These are phyloP conservation scores for Entamoeba moshkovskii DNA, from an alignment of 208 protist genomes.

Conservation along the genomic window DNA sequence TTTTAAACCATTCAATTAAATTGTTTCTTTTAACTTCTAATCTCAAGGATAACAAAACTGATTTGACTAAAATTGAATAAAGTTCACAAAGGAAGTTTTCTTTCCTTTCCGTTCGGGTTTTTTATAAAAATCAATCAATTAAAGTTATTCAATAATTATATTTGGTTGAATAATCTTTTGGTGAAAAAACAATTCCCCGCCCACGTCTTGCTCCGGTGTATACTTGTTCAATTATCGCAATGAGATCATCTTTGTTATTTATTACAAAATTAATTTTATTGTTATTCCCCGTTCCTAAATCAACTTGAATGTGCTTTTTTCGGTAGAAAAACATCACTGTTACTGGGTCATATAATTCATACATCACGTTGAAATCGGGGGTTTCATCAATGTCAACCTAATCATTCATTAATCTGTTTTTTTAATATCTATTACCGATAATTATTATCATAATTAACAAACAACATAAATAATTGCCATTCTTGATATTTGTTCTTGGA, in stretches of 20 bases:
- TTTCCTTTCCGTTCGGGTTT: no score
- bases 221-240: slow-evolving; percentile 14
- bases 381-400: slow-evolving; percentile 27
- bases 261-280: slow-evolving; percentile 33
- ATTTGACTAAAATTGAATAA: no score
- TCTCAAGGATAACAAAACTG: no score
- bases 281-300: slow-evolving; percentile 27
- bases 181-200: not conserved
- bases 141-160: not conserved
- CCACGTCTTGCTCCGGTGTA: not conserved
- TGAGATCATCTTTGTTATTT: slow-evolving; percentile 17
- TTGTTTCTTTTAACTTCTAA: no score
- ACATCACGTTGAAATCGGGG: slow-evolving; percentile 33
- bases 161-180: not conserved
- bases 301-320: slow-evolving; percentile 27
- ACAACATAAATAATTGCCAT: not conserved
- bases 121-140: no score
- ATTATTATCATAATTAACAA: not conserved
- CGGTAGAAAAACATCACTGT: slow-evolving; percentile 30
- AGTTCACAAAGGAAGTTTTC: no score
- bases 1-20: no score
- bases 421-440: not conserved
- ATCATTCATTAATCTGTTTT: not conserved
- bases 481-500: not conserved
- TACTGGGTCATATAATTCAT: slow-evolving; percentile 34